phyloP scores from a whole-genome alignment of 1,139 yeast species.

The Protomyces gravidus region DNA sequence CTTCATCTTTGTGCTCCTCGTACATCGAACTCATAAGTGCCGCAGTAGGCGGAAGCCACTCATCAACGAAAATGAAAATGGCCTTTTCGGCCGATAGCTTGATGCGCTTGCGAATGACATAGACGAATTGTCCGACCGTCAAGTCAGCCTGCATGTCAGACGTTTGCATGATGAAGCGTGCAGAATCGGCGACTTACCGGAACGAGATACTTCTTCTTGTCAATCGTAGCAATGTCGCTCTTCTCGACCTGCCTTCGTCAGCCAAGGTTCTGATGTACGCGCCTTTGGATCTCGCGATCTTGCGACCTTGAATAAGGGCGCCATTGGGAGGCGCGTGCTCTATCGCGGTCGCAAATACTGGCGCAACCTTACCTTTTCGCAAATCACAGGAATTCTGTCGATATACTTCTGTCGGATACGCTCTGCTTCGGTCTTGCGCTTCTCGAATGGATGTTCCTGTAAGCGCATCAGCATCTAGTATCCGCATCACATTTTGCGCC shows the following conservation, averaged over 20 bases:
- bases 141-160: conserved; percentile 54
- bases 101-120: conserved; percentile 92
- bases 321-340: too few species aligned
- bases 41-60: conserved; percentile 95
- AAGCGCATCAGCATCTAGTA: not conserved
- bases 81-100: conserved; percentile 88
- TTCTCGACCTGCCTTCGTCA: conserved; percentile 53
- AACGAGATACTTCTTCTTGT: conserved; percentile 91
- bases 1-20: conserved; percentile 95
- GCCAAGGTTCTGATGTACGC: too few species aligned
- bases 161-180: not conserved
- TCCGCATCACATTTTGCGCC: not conserved
- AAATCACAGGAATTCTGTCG: conserved; percentile 92
- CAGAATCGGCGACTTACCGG: conserved; percentile 46
- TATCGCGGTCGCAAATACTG: not conserved
- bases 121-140: conserved; percentile 96
- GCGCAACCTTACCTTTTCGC: conserved; percentile 63
- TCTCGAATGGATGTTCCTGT: conserved; percentile 46
- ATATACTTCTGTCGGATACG: conserved; percentile 84
- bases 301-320: too few species aligned
- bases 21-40: conserved; percentile 91
- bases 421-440: conserved; percentile 92
- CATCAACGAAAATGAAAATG: conserved; percentile 51
- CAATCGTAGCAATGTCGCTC: conserved; percentile 92
- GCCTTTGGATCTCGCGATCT: too few species aligned